phyloP scores from a whole-genome alignment of 2,329 filamentous ascomycete species.

The Fusarium stilboides region DNA sequence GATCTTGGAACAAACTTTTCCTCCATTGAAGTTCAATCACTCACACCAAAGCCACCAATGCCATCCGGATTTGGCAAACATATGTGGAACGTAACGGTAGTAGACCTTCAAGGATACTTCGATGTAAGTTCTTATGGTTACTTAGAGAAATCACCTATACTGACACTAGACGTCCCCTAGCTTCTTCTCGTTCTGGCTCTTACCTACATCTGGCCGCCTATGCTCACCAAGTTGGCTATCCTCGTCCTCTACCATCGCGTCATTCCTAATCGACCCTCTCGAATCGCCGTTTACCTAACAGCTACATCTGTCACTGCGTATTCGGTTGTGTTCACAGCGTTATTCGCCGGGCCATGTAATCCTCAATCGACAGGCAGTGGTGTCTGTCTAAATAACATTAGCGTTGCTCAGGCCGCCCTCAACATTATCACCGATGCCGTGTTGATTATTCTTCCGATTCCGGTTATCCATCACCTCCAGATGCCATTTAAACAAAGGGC shows the following conservation, averaged over 20 bases:
- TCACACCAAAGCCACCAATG: neutral
- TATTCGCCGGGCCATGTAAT: conserved; percentile 5
- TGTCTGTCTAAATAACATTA: conserved; percentile 5
- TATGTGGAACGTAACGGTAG: neutral
- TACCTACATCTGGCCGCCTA: conserved; percentile 15
- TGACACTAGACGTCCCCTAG: neutral
- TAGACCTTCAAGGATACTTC: neutral
- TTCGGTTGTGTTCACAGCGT: conserved; percentile 2
- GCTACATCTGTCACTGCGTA: neutral
- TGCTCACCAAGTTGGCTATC: conserved; percentile 8
- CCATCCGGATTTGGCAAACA: conserved; percentile 7
- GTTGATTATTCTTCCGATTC: neutral
- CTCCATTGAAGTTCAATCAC: neutral
- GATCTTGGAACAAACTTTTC: too few species aligned
- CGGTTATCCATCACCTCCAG: neutral
- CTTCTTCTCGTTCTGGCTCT: conserved; percentile 2
- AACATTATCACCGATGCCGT: neutral
- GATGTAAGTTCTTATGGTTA: neutral
- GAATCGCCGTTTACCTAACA: conserved; percentile 1
- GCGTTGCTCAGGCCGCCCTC: conserved; percentile 5
- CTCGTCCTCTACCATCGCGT: conserved; percentile 11
- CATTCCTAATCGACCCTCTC: conserved; percentile 6
- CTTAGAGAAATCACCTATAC: neutral
- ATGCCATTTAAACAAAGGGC: neutral
- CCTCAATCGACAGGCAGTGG: conserved; percentile 4